Evolutionary conservation across 2,329 filamentous ascomycete species (phyloP), one percentile per base, ranked within the genome.

Genomic region (Magnaporthales sp.): DNA sequence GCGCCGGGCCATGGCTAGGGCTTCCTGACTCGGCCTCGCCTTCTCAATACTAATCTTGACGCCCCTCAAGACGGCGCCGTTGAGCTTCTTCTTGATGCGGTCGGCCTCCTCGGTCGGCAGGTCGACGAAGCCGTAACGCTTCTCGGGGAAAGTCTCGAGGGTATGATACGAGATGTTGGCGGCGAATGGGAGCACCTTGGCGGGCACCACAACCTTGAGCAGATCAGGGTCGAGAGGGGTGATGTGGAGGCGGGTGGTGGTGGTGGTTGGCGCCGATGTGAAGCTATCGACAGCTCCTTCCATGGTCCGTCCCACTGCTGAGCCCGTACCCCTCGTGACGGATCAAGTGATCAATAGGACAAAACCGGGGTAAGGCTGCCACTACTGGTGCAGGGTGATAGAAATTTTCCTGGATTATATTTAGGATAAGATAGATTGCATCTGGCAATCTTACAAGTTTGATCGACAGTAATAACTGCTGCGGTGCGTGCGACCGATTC

Each of bases 21-120:
- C 24, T 11, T 60, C 56, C 54, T 87, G 85, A 70, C 86, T 81
- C 0, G 90, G 87, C 63, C 87, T 87, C 7, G 95, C 95, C 70
- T 89, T 88, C 72, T 97, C 92, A 68, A 99, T 86, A 68, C 87
- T 87, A 72, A 98, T 86, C 78, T 97, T 98, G 68, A 84, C 83
- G 9, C 95, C 95, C 75, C 90, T 95, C 67, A 99, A 79, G 27
- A 91, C 90, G 1, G 90, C 86, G 32, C 94, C 94, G 81, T 97
- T 91, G 64, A 98, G 84, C 80, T 95, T 98, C 79, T 90, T 94
- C 80, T 89, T 92, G 66, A 98, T 79, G 77, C 93, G 96, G n/a
- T 94, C 90, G 10, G 94, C 95, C 70, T 96, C 93, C 77, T 87
- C 86, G 3, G 76, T 79, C 0, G 93, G 93, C 51, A 99, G 79